Conservation (phyloP, 2,329 filamentous ascomycete genomes). For the Trichothecium roseum region DNA sequence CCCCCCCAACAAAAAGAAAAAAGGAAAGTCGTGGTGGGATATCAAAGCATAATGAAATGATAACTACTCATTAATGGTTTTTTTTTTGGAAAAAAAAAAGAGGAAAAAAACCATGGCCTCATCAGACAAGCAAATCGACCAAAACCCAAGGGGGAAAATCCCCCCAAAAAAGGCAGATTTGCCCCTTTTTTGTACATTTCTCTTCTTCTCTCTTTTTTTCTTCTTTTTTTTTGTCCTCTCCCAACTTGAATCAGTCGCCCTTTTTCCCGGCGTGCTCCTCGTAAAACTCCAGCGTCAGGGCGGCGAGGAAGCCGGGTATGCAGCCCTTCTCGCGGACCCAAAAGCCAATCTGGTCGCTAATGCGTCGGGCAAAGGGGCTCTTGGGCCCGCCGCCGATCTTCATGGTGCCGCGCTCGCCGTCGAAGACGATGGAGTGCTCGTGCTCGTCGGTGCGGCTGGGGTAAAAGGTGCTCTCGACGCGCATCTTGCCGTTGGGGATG, state of each 20-base stretch:
- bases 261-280: constrained; percentile 44
- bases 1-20: too few relatives aligned
- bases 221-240: too few relatives aligned
- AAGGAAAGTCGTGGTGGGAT: too few relatives aligned
- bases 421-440: constrained; percentile 70
- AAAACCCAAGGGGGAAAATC: too few relatives aligned
- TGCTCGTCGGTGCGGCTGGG: constrained; percentile 59
- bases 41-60: too few relatives aligned
- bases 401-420: constrained; percentile 93
- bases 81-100: too few relatives aligned
- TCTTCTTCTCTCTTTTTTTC: too few relatives aligned
- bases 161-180: too few relatives aligned
- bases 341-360: constrained; percentile 79
- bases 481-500: constrained; percentile 92
- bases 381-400: constrained; percentile 88
- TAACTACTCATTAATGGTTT: too few relatives aligned
- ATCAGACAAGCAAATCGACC: too few relatives aligned
- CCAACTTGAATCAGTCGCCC: constrained; percentile 2
- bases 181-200: too few relatives aligned
- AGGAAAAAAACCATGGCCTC: too few relatives aligned
- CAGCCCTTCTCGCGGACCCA: constrained; percentile 93
- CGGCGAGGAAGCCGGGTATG: constrained; percentile 86
- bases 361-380: constrained; percentile 76
- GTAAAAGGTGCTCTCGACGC: constrained; percentile 78
- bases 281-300: constrained; percentile 86